Evolutionary conservation across 306 rosid genomes (phyloP).

Genomic region (Sphenostylis stenocarpa): DNA sequence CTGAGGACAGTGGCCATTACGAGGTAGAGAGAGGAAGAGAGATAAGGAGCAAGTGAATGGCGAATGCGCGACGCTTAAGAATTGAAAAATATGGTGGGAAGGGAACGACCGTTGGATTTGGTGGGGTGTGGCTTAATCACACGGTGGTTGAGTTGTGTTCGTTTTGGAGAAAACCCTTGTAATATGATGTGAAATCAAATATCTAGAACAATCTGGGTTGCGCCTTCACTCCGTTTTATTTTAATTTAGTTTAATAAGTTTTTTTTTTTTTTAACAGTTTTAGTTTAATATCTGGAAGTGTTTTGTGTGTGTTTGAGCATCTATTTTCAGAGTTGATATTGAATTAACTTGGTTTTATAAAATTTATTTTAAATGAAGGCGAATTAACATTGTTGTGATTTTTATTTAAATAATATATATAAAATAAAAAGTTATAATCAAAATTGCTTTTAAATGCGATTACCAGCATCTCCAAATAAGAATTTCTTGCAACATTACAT

Average conservation of each 20-base stretch:
- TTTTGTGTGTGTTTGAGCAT: too few relatives aligned
- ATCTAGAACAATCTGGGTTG: not conserved
- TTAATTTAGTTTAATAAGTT: not conserved
- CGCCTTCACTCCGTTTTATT: not conserved
- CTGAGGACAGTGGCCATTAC: conserved; percentile 56
- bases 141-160: not conserved
- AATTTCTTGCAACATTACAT: too few relatives aligned
- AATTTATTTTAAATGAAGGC: too few relatives aligned
- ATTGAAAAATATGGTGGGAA: conserved; percentile 8
- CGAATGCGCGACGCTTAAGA: not conserved
- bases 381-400: too few relatives aligned
- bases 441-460: too few relatives aligned
- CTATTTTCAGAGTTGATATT: too few relatives aligned
- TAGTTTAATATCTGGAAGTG: too few relatives aligned
- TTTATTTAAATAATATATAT: too few relatives aligned
- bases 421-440: too few relatives aligned
- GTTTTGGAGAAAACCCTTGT: not conserved
- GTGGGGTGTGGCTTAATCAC: not conserved
- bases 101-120: conserved; percentile 27
- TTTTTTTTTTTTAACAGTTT: too few relatives aligned
- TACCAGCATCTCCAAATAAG: too few relatives aligned
- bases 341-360: too few relatives aligned
- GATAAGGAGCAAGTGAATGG: conserved; percentile 36
- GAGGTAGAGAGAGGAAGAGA: conserved; percentile 2
- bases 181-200: not conserved